These are phyloP conservation scores for Trichoderma citrinoviride DNA, from an alignment of 2,329 filamentous ascomycete species.

Conservation along the genomic window DNA sequence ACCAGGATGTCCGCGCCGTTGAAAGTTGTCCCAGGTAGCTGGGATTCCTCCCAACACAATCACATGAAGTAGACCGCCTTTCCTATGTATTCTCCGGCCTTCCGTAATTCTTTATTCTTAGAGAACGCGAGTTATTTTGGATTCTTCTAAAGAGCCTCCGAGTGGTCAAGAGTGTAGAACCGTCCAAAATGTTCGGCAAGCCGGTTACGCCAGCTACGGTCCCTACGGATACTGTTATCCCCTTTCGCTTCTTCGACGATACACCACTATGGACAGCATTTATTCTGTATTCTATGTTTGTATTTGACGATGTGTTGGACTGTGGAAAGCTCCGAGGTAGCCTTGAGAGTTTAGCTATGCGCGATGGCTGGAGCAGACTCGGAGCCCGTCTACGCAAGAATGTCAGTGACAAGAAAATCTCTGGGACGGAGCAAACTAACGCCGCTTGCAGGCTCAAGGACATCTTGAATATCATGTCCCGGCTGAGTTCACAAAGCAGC, in stretches of 20 bases:
- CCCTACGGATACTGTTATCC: background rate
- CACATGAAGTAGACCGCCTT: no score
- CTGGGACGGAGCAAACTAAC: background rate
- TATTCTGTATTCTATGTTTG: background rate
- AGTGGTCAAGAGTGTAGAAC: no score
- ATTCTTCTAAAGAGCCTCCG: no score
- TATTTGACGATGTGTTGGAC: slow-evolving; percentile 14
- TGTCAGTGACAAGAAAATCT: background rate
- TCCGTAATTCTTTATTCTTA: no score
- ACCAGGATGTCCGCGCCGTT: no score
- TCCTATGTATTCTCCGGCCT: no score
- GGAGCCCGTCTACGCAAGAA: background rate
- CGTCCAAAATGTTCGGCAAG: background rate
- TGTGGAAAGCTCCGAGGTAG: background rate
- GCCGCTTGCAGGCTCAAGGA: background rate
- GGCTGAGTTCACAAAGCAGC: background rate
- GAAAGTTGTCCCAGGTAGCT: no score
- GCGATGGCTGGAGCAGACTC: background rate
- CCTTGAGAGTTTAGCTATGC: background rate
- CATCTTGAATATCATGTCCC: background rate
- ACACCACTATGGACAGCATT: background rate
- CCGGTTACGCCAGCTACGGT: background rate
- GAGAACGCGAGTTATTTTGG: no score
- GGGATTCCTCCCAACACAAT: no score
- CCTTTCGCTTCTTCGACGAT: background rate